Evolutionary conservation across 2,329 filamentous ascomycete species (phyloP).

Genomic region (Aspergillus sergii): DNA sequence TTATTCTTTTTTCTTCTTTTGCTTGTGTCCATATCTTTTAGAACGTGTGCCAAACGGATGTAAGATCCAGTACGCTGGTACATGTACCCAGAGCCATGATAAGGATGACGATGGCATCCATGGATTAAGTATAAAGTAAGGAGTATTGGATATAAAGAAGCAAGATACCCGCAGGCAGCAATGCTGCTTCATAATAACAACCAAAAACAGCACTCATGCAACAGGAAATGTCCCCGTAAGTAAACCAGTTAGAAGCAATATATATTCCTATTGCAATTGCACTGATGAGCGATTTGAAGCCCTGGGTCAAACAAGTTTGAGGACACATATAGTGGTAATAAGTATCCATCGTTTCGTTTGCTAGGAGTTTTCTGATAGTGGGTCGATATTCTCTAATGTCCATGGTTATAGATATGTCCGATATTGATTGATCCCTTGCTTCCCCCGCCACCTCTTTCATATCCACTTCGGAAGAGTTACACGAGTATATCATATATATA

Average conservation of each 20-base stretch:
- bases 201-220: too few relatives aligned
- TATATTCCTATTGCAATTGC: background rate
- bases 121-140: background rate
- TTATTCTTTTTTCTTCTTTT: background rate
- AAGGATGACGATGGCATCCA: background rate
- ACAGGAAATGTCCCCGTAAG: background rate
- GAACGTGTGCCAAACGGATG: background rate
- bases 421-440: background rate
- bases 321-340: too few relatives aligned
- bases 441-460: background rate
- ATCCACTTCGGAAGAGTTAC: background rate
- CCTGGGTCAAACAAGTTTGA: background rate
- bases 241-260: background rate
- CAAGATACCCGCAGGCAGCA: background rate
- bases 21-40: background rate
- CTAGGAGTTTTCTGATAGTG: too few relatives aligned
- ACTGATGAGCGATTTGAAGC: background rate
- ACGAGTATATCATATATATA: background rate
- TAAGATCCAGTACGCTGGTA: background rate
- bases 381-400: background rate
- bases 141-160: background rate
- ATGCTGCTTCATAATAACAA: too few relatives aligned
- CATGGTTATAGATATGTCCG: background rate
- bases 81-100: background rate
- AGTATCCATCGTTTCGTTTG: too few relatives aligned